phyloP scores from a whole-genome alignment of 176 grass and related monocot genomes.

The Musa beccarii region DNA sequence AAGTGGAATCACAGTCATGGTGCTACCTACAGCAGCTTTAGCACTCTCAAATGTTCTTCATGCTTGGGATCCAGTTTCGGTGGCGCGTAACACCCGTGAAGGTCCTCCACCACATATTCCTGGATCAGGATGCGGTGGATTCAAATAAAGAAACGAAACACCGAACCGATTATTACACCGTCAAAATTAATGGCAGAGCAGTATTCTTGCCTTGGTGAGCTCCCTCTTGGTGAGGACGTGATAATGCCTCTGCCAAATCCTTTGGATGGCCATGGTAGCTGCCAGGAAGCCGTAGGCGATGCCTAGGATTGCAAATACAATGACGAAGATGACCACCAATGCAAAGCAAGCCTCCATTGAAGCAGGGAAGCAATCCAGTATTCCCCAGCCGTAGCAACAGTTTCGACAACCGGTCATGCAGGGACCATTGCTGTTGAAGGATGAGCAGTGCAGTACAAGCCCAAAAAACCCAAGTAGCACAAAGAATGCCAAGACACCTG shows the following conservation, averaged over 20 bases:
- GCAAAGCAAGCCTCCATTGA: constrained; percentile 94
- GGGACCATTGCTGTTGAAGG: constrained; percentile 72
- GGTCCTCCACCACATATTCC: constrained; percentile 95
- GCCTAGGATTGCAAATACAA: constrained; percentile 81
- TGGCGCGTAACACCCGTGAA: constrained; percentile 53
- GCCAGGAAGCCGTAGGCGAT: constrained; percentile 87
- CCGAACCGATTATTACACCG: no score
- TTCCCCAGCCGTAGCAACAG: constrained; percentile 97
- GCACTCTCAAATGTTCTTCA: constrained; percentile 68
- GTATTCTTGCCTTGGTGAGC: constrained; percentile 66
- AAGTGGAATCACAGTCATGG: no score
- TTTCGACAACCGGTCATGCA: constrained; percentile 79
- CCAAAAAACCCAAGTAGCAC: constrained; percentile 88
- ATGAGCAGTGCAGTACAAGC: constrained; percentile 79
- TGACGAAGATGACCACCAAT: constrained; percentile 73
- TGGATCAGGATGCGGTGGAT: constrained; percentile 8
- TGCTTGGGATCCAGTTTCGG: constrained; percentile 85
- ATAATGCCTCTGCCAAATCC: constrained; percentile 98
- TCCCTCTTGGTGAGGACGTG: constrained; percentile 94
- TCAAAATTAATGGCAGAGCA: background rate
- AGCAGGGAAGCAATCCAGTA: constrained; percentile 84
- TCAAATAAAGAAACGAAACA: background rate
- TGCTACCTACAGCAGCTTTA: constrained; percentile 59
- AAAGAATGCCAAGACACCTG: constrained; percentile 87
- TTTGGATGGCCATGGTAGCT: constrained; percentile 79